Percentiles rank a stretch among this genome's conserved stretches.
Evolutionary conservation across 140 eudicot genomes (phyloP).

Genomic region (Flaveria floridana): DNA sequence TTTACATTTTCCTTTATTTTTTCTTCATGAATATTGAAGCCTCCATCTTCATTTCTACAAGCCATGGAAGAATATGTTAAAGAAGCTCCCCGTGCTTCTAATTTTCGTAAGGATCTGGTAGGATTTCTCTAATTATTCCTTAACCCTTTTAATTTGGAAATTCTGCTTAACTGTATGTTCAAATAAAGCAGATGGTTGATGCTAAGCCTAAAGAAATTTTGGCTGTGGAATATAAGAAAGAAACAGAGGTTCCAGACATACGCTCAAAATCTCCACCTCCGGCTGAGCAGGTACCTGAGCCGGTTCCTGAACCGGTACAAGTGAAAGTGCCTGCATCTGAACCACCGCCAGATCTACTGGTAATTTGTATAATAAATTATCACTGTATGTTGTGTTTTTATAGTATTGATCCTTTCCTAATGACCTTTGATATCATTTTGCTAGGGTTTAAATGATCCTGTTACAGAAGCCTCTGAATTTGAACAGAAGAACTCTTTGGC

Average conservation of each 20-base stretch:
- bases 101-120: conserved; percentile 37
- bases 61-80: conserved; percentile 80
- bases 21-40: conserved; percentile 32
- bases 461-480: conserved; percentile 57
- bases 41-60: conserved; percentile 73
- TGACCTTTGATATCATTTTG: conserved; percentile 17
- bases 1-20: not conserved
- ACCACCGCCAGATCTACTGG: conserved; percentile 83
- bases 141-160: not conserved
- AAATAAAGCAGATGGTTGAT: conserved; percentile 47
- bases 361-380: conserved; percentile 20
- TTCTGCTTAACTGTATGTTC: conserved; percentile 19
- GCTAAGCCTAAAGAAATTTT: conserved; percentile 58
- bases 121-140: conserved; percentile 12
- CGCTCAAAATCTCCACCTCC: conserved; percentile 45
- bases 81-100: conserved; percentile 67
- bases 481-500: conserved; percentile 87
- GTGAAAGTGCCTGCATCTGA: conserved; percentile 50
- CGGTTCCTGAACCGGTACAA: conserved; percentile 48
- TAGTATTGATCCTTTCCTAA: not conserved
- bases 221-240: conserved; percentile 61
- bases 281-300: conserved; percentile 17
- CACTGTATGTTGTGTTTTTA: not conserved
- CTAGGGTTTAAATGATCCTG: conserved; percentile 68
- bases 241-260: conserved; percentile 30